phyloP scores from a whole-genome alignment of 2,329 filamentous ascomycete genomes.

The Pestalotiopsis sp. region DNA sequence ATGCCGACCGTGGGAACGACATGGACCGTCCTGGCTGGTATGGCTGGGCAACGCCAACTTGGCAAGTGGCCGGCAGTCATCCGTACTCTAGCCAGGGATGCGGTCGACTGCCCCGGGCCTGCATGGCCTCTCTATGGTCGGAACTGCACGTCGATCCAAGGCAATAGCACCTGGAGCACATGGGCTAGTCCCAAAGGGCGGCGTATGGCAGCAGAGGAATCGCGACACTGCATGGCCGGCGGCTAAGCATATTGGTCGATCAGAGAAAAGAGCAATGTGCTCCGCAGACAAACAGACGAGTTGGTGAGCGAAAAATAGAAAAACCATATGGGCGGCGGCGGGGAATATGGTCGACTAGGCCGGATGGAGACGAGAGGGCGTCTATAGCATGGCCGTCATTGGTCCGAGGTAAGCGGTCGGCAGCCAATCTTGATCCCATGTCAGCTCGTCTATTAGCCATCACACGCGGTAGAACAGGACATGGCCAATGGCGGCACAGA shows the following conservation, averaged over 20 bases:
- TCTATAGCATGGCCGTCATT: slow-evolving; percentile 39
- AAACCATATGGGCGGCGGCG: slow-evolving; percentile 16
- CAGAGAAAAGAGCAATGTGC: slow-evolving; percentile 22
- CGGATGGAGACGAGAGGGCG: slow-evolving; percentile 37
- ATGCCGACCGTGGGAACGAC: slow-evolving; percentile 20
- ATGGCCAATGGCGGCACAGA: slow-evolving; percentile 24
- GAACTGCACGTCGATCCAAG: slow-evolving; percentile 23
- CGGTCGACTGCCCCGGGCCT: slow-evolving; percentile 20
- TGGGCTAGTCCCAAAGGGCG: slow-evolving; percentile 24
- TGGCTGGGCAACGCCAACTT: slow-evolving; percentile 11
- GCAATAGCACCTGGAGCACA: slow-evolving; percentile 27
- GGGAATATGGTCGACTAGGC: slow-evolving; percentile 30
- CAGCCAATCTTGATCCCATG: slow-evolving; percentile 30
- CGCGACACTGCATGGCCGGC: slow-evolving; percentile 39
- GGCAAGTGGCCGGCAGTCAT: slow-evolving; percentile 25
- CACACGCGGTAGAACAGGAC: slow-evolving; percentile 28
- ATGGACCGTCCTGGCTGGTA: not conserved
- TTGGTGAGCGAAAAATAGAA: slow-evolving; percentile 25
- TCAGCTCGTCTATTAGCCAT: slow-evolving; percentile 32
- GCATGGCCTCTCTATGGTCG: slow-evolving; percentile 26
- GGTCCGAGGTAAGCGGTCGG: slow-evolving; percentile 30
- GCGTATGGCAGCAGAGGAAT: slow-evolving; percentile 29
- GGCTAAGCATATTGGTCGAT: slow-evolving; percentile 38
- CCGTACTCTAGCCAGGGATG: slow-evolving; percentile 24
- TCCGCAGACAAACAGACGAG: slow-evolving; percentile 18